Evolutionary conservation across 1,139 yeast genomes (phyloP).

Genomic region (Schwanniomyces etchellsii): DNA sequence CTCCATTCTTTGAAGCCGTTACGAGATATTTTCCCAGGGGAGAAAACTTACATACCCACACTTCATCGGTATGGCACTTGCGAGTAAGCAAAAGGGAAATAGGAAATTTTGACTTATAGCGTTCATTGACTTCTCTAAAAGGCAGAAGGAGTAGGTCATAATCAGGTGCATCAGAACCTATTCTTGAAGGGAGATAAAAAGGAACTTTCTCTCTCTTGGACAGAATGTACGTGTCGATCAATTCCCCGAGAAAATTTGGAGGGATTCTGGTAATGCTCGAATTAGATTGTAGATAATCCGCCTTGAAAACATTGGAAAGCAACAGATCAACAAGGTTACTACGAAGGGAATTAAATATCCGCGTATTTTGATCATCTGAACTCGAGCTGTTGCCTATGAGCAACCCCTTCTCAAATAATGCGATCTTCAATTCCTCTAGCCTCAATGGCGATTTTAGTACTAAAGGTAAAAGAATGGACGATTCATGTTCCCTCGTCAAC

Average conservation of each 20-base stretch:
- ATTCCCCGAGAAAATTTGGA: not conserved
- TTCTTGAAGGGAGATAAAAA: not conserved
- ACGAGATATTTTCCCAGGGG: slow-evolving; percentile 73
- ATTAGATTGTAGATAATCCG: not conserved
- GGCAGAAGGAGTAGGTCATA: not conserved
- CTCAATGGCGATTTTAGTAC: slow-evolving; percentile 15
- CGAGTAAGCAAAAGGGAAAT: slow-evolving; percentile 27
- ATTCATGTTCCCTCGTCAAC: slow-evolving; percentile 21
- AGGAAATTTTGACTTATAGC: slow-evolving; percentile 42
- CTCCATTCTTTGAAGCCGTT: slow-evolving; percentile 68
- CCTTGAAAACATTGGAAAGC: slow-evolving; percentile 2
- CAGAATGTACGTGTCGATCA: not conserved
- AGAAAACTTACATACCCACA: slow-evolving; percentile 78
- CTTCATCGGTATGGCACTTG: slow-evolving; percentile 62
- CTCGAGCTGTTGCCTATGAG: not conserved
- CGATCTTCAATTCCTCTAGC: not conserved
- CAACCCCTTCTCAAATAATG: not conserved
- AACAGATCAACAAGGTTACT: slow-evolving; percentile 2
- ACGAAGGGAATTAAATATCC: not conserved
- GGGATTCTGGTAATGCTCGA: no score
- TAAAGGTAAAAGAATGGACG: slow-evolving; percentile 18
- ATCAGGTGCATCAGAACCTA: not conserved
- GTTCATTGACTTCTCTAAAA: slow-evolving; percentile 8
- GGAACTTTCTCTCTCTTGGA: not conserved
- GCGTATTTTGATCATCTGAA: not conserved